Evolutionary conservation across 2,329 filamentous ascomycete genomes (phyloP).

Genomic region (Monilinia fructigena): DNA sequence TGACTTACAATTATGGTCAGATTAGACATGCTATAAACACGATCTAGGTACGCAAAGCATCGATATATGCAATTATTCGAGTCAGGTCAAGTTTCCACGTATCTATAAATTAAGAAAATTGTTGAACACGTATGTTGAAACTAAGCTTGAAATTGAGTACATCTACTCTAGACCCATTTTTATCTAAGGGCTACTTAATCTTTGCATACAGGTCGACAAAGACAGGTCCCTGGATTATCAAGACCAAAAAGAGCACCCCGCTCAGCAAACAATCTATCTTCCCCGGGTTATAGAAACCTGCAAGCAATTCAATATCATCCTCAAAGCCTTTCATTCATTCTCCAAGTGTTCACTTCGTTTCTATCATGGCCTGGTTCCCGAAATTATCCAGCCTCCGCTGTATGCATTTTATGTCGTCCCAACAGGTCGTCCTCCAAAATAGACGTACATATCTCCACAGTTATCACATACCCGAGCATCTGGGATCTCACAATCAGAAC

Average conservation of each 20-base stretch:
- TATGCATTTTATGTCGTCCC: background rate
- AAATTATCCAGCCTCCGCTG: background rate
- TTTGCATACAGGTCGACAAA: too few relatives aligned
- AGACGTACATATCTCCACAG: background rate
- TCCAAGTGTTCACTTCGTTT: background rate
- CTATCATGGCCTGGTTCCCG: background rate
- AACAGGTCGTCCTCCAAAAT: background rate
- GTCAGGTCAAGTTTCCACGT: background rate
- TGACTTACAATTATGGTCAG: background rate
- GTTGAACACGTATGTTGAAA: background rate
- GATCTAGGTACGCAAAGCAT: background rate
- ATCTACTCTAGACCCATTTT: too few relatives aligned
- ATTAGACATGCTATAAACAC: background rate
- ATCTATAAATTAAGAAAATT: background rate
- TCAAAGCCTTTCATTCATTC: too few relatives aligned
- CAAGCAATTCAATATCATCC: too few relatives aligned
- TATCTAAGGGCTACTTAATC: too few relatives aligned
- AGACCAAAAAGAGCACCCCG: background rate
- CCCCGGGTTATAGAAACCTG: too few relatives aligned
- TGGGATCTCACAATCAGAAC: background rate
- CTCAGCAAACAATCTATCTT: too few relatives aligned
- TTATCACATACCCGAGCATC: background rate
- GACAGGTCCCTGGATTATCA: too few relatives aligned
- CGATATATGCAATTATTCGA: background rate
- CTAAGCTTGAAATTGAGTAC: too few relatives aligned